Base-by-base conservation (phyloP, 1,284 basidiomycete genomes). In the Cryptococcus hybrid region DNA sequence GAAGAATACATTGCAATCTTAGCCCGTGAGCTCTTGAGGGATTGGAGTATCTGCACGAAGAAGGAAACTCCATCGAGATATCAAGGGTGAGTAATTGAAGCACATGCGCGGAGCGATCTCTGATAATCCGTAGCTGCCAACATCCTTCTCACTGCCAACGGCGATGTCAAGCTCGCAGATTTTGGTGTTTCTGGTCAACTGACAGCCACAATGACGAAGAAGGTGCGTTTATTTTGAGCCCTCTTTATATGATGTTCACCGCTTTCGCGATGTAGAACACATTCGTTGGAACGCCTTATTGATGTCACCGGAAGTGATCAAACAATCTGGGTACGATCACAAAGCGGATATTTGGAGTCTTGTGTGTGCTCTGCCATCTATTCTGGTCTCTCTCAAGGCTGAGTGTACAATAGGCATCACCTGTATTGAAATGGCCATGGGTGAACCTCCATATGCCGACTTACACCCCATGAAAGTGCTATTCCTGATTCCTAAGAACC, bases 281-380 rank as follows among this genome's bases (percentile, higher is more conserved):
- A 0, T 97, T 98, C 73, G 94, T 98, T 52, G 92, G 95, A 36
- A 95, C 94, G 12, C 92, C 92, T 1, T 95, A 94, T 73, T 96
- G 93, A 99, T 99, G 95, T 93, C 92, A 24, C 95, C 95, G 6
- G 95, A 99, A 76, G 95, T 99, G 24, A 98, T 99, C 82, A 98
- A 98, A 78, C 95, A 99, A 80, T 95, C 91, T 61, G 96, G 96
- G 7, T 99, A 99, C 77, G 95, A 98, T 71, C 90, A 94, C 77
- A 98, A 97, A 74, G 95, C 95, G 9, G 95, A 99, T 76, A 97
- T 99, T 52, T 96, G 93, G 93, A 91, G 88, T 76, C 80, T 95
- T 65, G 91, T 73, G 47, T 18, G 18, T 18, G 18, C 18, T 18
- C 18, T 18, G 18, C 18, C 18, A 18, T 30, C 30, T 15, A 38